A percentile compares a stretch with the other conserved stretches of the same genome.
Evolutionary conservation across 805 yeast species (phyloP).

Genomic region (Barnettozyma salicaria): DNA sequence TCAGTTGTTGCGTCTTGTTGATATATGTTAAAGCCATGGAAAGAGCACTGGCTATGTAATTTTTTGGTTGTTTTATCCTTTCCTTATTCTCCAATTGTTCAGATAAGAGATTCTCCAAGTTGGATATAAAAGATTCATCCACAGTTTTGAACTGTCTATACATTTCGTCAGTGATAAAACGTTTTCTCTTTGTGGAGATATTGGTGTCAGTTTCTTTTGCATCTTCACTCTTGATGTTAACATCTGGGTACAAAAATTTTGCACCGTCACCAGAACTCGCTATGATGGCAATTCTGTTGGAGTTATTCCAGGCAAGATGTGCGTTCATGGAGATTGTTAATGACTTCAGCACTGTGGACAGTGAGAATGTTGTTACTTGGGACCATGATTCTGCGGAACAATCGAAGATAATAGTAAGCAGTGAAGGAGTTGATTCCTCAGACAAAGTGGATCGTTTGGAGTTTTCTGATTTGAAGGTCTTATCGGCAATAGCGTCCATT

Average conservation of each 20-base stretch:
- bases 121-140: conserved; percentile 64
- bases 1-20: conserved; percentile 43
- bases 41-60: conserved; percentile 58
- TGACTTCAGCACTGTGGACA: conserved; percentile 45
- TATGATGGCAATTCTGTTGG: conserved; percentile 77
- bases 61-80: conserved; percentile 32
- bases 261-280: conserved; percentile 72
- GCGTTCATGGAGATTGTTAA: conserved; percentile 77
- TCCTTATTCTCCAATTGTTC: conserved; percentile 27
- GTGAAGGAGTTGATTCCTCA: conserved; percentile 73
- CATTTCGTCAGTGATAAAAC: conserved; percentile 53
- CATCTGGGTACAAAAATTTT: conserved; percentile 58
- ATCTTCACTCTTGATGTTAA: neutral
- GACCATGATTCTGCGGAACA: conserved; percentile 53
- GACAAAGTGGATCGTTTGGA: conserved; percentile 18
- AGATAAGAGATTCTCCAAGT: conserved; percentile 35
- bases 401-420: conserved; percentile 73
- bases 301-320: conserved; percentile 77
- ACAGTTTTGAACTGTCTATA: conserved; percentile 78
- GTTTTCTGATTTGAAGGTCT: conserved; percentile 36
- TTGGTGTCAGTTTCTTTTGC: neutral
- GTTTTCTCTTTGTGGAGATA: conserved; percentile 3
- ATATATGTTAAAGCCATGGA: conserved; percentile 78
- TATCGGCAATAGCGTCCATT: conserved; percentile 68
- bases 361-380: conserved; percentile 28